Conservation (phyloP, 2,329 filamentous ascomycete genomes). For the Trichoderma koningiopsis region DNA sequence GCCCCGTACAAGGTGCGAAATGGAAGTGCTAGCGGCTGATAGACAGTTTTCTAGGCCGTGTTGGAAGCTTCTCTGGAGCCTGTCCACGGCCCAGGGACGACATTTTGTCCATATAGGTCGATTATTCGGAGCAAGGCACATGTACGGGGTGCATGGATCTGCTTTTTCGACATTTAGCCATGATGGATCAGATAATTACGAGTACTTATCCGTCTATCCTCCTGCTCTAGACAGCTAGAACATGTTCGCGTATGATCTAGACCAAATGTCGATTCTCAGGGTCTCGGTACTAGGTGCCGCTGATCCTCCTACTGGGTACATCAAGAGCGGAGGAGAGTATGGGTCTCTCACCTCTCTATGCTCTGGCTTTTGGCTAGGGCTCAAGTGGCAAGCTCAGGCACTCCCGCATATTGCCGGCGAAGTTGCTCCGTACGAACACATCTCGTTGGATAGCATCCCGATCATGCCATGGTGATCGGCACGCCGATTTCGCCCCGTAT, state of each 20-base stretch:
- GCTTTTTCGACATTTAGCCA: background rate
- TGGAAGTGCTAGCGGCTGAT: background rate
- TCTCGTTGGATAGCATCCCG: background rate
- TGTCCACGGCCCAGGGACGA: background rate
- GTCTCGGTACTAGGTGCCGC: background rate
- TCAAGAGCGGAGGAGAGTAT: background rate
- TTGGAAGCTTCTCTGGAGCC: background rate
- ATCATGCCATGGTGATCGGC: slow-evolving; percentile 18
- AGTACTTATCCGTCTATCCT: background rate
- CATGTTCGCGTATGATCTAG: background rate
- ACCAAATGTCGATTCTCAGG: background rate
- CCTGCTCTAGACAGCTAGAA: background rate
- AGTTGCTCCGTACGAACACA: background rate
- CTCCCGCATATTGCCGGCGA: background rate
- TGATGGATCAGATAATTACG: background rate
- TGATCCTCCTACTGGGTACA: background rate
- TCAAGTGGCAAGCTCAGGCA: slow-evolving; percentile 5
- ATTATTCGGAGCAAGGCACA: background rate
- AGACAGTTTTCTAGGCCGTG: background rate
- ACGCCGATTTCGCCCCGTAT: background rate
- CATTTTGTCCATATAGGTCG: background rate
- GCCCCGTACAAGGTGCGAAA: background rate
- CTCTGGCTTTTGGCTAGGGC: background rate
- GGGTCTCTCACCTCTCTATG: background rate
- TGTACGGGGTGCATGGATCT: background rate